These are phyloP conservation scores for Beauveria scarabaeidicola DNA, from an alignment of 2,329 filamentous ascomycete genomes.

Conservation along the genomic window DNA sequence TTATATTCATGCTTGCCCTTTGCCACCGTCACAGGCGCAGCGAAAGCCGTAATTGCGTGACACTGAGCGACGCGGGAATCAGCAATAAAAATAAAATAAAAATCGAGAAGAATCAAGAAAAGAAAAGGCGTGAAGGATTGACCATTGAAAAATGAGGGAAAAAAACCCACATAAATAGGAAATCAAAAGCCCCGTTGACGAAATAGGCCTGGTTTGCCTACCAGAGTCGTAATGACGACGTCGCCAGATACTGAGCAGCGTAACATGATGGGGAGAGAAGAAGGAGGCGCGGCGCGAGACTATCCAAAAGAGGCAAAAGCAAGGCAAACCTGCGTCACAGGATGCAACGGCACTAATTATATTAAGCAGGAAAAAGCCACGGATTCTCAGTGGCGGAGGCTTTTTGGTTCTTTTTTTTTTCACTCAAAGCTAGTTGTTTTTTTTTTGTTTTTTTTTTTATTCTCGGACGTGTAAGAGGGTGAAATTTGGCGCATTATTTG, in stretches of 20 bases:
- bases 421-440: not conserved
- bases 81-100: no score
- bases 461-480: not conserved
- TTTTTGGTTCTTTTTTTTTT: not conserved
- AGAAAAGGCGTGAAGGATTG: no score
- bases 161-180: not conserved
- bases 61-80: not conserved
- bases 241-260: not conserved
- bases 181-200: not conserved
- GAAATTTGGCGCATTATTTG: not conserved
- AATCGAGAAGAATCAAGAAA: no score
- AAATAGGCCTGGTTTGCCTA: not conserved
- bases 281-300: not conserved
- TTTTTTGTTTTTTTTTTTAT: not conserved
- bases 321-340: conserved; percentile 3
- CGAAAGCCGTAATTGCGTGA: not conserved
- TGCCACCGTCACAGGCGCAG: not conserved
- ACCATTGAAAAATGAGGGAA: no score
- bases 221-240: not conserved
- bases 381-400: not conserved
- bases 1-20: not conserved
- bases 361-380: not conserved
- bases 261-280: not conserved
- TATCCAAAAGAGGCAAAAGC: conserved; percentile 8
- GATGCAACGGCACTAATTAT: not conserved